Evolutionary conservation across 1,284 basidiomycete species (phyloP), one percentile per base, ranked within the genome.

Genomic region (Naganishia cerealis): DNA sequence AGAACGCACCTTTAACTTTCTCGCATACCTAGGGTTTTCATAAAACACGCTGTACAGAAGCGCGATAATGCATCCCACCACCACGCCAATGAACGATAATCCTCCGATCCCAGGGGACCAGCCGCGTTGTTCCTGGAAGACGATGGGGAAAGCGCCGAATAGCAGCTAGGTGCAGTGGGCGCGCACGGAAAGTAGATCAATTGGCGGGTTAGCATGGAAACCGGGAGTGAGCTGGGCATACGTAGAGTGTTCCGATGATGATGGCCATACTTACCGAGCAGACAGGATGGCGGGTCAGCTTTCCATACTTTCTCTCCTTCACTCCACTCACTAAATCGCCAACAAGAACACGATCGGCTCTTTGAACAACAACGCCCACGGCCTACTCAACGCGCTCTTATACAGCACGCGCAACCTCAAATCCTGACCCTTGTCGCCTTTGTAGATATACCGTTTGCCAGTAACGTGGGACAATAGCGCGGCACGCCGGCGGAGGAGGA

Each of bases 1-100:
- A 38, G 24, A 33, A 16, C 59, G 42, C n/a, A 62, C 59, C n/a
- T 67, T 54, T n/a, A 70, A 53, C 18, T 67, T 68, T 29, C 67
- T 67, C 10, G 57, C 59, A 59, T 77, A 77, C 15, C 70, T 67
- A 0, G 72, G 72, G 68, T 78, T 77, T n/a, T 73, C 71, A 67
- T 54, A 61, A 21, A 74, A 69, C 33, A 81, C 81, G 72, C 87
- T 86, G 74, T 86, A 85, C 12, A 86, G 75, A 0, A 86, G 83
- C 24, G 86, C 84, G 4, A 85, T 73, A n/a, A 81, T 79, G 18
- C 85, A 83, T 1, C 86, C 88, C 4, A 86, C 70, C 0, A 87
- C 85, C 42, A 89, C 82, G n/a, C 87, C 87, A 38, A 89, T 80
- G 76, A 89, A 89, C 0, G 87, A 85, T 2, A 88, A 82, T 0